Conservation (phyloP, 2,329 filamentous ascomycete genomes). For the Lecanicillium sp. region DNA sequence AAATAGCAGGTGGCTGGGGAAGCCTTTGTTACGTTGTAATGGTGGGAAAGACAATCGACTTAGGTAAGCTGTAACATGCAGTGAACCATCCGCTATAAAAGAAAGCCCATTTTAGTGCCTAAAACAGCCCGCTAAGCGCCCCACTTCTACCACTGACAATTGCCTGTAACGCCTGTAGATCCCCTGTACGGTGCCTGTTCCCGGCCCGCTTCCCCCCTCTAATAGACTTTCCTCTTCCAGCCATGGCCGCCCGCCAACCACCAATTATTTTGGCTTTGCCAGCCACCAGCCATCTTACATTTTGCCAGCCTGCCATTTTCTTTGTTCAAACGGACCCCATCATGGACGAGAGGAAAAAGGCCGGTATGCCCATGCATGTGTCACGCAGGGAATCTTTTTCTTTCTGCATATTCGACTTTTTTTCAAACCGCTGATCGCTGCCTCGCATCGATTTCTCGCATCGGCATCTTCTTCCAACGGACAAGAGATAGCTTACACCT, state of each 20-base stretch:
- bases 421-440: not conserved
- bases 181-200: too few species aligned
- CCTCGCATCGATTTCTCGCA: not conserved
- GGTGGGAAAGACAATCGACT: too few species aligned
- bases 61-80: too few species aligned
- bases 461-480: too few species aligned
- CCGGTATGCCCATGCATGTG: conserved; percentile 2
- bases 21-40: too few species aligned
- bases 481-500: not conserved
- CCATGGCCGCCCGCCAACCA: not conserved
- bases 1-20: too few species aligned
- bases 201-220: too few species aligned
- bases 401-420: conserved; percentile 2
- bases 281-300: conserved; percentile 5
- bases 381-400: not conserved
- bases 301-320: not conserved
- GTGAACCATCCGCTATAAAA: too few species aligned
- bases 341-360: conserved; percentile 10
- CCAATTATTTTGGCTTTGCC: conserved; percentile 4
- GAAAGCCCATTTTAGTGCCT: too few species aligned
- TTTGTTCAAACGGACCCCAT: not conserved
- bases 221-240: not conserved
- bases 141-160: too few species aligned
- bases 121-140: too few species aligned
- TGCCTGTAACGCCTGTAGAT: too few species aligned